Percentiles rank a stretch among this genome's conserved stretches.
These are phyloP conservation scores for Phytophthora aleatoria DNA, from an alignment of 352 stramenopile species.

Conservation along the genomic window DNA sequence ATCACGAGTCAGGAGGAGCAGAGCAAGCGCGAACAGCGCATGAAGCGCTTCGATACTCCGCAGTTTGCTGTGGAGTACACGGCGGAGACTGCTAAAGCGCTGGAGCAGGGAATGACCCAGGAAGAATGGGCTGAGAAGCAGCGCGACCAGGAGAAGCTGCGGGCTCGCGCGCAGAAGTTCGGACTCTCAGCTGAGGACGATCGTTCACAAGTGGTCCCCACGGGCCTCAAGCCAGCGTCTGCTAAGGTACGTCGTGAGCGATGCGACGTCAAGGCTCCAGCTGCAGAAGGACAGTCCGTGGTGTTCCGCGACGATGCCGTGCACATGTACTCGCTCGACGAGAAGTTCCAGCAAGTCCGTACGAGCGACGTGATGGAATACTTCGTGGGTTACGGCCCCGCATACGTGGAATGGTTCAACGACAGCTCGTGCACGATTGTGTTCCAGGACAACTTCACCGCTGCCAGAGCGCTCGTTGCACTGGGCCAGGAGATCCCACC, in stretches of 20 bases:
- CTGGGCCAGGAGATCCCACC: slow-evolving; percentile 53
- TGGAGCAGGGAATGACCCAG: slow-evolving; percentile 71
- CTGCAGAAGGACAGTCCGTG: slow-evolving; percentile 30
- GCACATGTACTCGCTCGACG: slow-evolving; percentile 84
- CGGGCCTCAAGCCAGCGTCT: slow-evolving; percentile 44
- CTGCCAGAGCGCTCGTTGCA: slow-evolving; percentile 63
- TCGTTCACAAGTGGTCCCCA: slow-evolving; percentile 25
- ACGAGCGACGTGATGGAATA: slow-evolving; percentile 82
- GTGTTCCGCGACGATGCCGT: slow-evolving; percentile 70
- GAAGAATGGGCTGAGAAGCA: slow-evolving; percentile 72
- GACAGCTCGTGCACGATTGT: slow-evolving; percentile 85
- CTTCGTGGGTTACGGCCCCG: slow-evolving; percentile 78
- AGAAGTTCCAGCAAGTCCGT: slow-evolving; percentile 79
- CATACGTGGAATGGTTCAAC: slow-evolving; percentile 90
- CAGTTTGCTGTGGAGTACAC: slow-evolving; percentile 76
- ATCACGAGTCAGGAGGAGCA: slow-evolving; percentile 66
- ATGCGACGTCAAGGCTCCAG: slow-evolving; percentile 49
- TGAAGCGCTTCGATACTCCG: slow-evolving; percentile 82
- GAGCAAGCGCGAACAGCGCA: slow-evolving; percentile 71
- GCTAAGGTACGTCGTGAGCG: slow-evolving; percentile 67
- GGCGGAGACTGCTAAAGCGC: slow-evolving; percentile 58
- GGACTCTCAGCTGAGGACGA: slow-evolving; percentile 55
- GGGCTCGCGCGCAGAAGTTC: slow-evolving; percentile 76
- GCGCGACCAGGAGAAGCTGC: slow-evolving; percentile 62
- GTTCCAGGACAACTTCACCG: slow-evolving; percentile 80